Evolutionary conservation across 352 stramenopile genomes (phyloP), one percentile per base, ranked within the genome.

Genomic region (Pythium vanterpoolii): DNA sequence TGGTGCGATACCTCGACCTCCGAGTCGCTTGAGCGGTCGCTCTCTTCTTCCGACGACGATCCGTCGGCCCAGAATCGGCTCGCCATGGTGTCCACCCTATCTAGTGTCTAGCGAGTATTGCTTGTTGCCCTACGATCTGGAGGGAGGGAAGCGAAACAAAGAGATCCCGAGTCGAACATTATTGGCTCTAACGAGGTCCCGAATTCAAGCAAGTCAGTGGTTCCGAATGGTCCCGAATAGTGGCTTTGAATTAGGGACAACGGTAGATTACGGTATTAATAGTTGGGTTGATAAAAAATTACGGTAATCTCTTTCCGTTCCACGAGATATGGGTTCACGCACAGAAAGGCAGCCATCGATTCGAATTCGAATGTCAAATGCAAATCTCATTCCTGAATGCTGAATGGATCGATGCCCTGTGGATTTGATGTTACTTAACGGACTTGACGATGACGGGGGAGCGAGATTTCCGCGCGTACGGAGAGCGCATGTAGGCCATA

Each of bases 61-160:
- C 80, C 82, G 33, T 77, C 82, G 56, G 78, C 85, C 85, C 85
- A 94, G 76, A 94, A 94, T 64, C 82, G 74, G 60, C 85, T 94
- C 68, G 83, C 83, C 81, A 91, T 93, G 53, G 28, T 73, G 36
- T 10, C 9, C n/a, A 19, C 21, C 10, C 43, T 9, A 28, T 36
- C 30, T 50, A 14, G 13, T 50, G 24, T 6, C 19, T 36, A 11
- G 6, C 11, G 6, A 11, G 31, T 36, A 11, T 36, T 36, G 31
- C 6, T 11, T 6, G 11, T 45, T 3, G 39, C n/a, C n/a, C n/a
- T n/a, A 27, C 26, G 39, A 27, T 21, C 18, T 16, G 18, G 42
- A 48, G 21, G 42, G 26, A 24, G 44, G 18, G 44, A 51, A 1
- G 5, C 44, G 13, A 7, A 24, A 46, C 40, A 19, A 46, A 24